Evolutionary conservation across 345 rosid species (phyloP).

Genomic region (Linum usitatissimum): DNA sequence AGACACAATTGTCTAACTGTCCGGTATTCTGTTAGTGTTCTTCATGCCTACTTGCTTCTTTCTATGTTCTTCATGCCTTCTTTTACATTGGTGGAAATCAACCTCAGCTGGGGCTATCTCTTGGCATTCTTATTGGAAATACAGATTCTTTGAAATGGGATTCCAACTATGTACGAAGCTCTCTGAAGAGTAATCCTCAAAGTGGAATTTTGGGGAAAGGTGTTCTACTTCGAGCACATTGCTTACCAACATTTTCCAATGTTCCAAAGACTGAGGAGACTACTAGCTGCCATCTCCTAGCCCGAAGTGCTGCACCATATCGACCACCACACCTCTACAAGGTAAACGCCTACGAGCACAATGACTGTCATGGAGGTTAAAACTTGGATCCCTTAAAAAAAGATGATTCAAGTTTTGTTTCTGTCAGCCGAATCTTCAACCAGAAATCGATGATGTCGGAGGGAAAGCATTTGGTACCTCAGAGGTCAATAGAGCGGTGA

Average conservation of each 20-base stretch:
- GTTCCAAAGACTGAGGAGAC: constrained; percentile 9
- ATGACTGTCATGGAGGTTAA: neutral
- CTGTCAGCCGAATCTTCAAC: constrained; percentile 18
- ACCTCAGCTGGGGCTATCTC: neutral
- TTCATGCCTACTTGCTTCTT: no score
- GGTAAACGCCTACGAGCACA: constrained; percentile 10
- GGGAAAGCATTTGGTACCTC: constrained; percentile 17
- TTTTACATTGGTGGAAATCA: neutral
- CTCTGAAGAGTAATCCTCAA: constrained; percentile 8
- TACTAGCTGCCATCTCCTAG: constrained; percentile 12
- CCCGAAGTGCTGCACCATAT: constrained; percentile 17
- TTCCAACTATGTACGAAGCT: neutral
- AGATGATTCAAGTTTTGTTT: neutral
- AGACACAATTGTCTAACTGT: neutral
- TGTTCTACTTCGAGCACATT: constrained; percentile 5
- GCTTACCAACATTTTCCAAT: constrained; percentile 4
- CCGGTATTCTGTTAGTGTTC: neutral
- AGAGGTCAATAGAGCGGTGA: constrained; percentile 10
- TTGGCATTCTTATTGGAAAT: neutral
- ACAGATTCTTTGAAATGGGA: neutral
- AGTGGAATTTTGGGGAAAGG: constrained; percentile 17
- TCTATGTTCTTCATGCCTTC: no score
- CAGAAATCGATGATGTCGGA: constrained; percentile 11
- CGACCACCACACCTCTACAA: constrained; percentile 24
- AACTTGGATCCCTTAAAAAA: neutral